Evolutionary conservation across 805 yeast genomes (phyloP), one percentile per base, ranked within the genome.

Genomic region (Kazachstania africana): DNA sequence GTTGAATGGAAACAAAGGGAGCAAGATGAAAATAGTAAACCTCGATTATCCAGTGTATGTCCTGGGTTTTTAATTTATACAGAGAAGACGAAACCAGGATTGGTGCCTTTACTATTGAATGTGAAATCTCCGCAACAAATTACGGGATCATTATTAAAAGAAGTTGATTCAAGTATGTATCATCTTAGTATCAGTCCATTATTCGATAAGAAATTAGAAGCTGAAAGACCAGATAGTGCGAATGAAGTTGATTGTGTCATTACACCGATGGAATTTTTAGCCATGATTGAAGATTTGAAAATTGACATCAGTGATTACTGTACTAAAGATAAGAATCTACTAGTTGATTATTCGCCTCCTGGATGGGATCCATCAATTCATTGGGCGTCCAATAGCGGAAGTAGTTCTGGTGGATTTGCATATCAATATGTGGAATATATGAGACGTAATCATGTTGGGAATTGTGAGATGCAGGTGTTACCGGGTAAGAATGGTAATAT

Each of bases 21-120:
- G 20, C 18, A 28, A 10, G 21, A 25, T 14, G 25, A 33, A 17
- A 32, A 32, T 24, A 31, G 17, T 15, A 38, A 36, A 54, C 93
- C 94, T 0, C 48, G 70, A 2, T 53, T 91, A 28, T 68, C 85
- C 16, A 72, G 85, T 10, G 67, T 78, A 1, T 88, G 97, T 55
- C 98, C 98, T 0, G 98, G 98, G 0, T 91, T 95, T 84, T 91
- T 91, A 0, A 65, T 91, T 17, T 91, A 91, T 48, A 94, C 88
- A 0, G 97, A 91, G 44, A 91, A 91, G 62, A 87, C 97, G 0
- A 95, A 88, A 51, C 93, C 95, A 1, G 75, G 80, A 40, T 61
- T 91, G 8, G 57, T 85, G 12, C 79, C 87, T 0, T 62, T 66
- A 36, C 50, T 91, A 36, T 72, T 93, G 9, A 67, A 68, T 22